phyloP scores from a whole-genome alignment of 2,329 filamentous ascomycete species.

The Alternaria gansuensis region DNA sequence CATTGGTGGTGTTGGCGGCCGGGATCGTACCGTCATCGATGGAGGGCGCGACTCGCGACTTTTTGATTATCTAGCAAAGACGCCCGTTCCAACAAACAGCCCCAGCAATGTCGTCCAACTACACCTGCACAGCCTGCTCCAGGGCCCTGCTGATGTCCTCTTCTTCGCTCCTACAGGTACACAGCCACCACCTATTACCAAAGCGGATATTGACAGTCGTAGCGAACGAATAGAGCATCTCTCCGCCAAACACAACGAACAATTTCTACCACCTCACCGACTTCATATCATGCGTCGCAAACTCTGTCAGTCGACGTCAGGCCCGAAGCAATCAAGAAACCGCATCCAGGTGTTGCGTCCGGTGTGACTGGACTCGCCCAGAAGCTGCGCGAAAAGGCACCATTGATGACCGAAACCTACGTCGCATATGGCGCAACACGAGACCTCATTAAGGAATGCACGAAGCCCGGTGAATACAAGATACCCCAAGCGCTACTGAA shows the following conservation, averaged over 20 bases:
- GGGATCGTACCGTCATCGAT: conserved; percentile 48
- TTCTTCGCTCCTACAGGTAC: conserved; percentile 34
- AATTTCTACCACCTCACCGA: conserved; percentile 37
- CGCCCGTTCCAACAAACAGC: conserved; percentile 15
- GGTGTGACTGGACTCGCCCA: conserved; percentile 38
- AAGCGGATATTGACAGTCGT: conserved; percentile 26
- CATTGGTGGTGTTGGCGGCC: conserved; percentile 23
- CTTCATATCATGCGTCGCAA: conserved; percentile 37
- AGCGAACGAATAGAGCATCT: conserved; percentile 35
- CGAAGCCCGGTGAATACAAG: conserved; percentile 75
- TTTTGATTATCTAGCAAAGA: conserved; percentile 30
- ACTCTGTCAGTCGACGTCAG: conserved; percentile 27
- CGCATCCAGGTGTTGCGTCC: conserved; percentile 23
- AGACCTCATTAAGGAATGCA: conserved; percentile 78
- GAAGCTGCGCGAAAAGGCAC: conserved; percentile 46
- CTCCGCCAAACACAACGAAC: conserved; percentile 33
- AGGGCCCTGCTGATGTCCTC: conserved; percentile 35
- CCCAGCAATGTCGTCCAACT: conserved; percentile 48
- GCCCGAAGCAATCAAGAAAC: conserved; percentile 32
- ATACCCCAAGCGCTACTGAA: conserved; percentile 74
- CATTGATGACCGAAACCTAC: conserved; percentile 68
- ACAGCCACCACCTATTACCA: neutral
- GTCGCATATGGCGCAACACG: conserved; percentile 82
- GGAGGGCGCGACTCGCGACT: conserved; percentile 40
- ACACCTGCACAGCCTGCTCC: conserved; percentile 50